Evolutionary conservation across 768 basidiomycete genomes (phyloP).

Genomic region (Lactifluus rugatus): DNA sequence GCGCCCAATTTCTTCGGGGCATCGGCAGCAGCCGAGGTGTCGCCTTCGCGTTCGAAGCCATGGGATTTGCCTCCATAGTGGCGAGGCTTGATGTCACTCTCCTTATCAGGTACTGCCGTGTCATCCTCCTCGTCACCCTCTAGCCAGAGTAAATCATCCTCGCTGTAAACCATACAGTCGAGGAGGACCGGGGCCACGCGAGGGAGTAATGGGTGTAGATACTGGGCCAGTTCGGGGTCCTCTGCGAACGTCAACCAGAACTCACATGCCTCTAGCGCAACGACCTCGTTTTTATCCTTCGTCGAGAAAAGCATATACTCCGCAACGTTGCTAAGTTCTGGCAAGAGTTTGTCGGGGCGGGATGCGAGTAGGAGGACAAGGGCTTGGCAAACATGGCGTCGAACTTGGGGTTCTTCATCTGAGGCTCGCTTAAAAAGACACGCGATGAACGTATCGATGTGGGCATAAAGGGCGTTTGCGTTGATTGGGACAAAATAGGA

Average conservation of each 20-base stretch:
- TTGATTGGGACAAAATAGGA: constrained; percentile 87
- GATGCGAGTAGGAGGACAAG: constrained; percentile 88
- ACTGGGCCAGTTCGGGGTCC: constrained; percentile 76
- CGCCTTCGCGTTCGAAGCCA: constrained; percentile 63
- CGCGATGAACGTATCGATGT: constrained; percentile 90
- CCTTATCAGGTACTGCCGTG: constrained; percentile 84
- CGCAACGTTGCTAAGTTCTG: constrained; percentile 89
- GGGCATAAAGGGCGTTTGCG: constrained; percentile 77
- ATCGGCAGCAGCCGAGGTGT: constrained; percentile 23
- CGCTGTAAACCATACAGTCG: constrained; percentile 95
- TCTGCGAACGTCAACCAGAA: constrained; percentile 99
- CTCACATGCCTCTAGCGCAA: constrained; percentile 96
- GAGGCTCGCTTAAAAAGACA: constrained; percentile 91
- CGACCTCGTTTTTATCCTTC: constrained; percentile 94
- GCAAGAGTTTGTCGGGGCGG: constrained; percentile 92
- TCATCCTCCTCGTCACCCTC: constrained; percentile 85
- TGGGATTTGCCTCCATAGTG: constrained; percentile 84
- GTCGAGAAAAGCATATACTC: constrained; percentile 99
- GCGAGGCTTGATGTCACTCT: constrained; percentile 91
- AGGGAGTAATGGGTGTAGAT: constrained; percentile 77
- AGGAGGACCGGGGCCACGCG: constrained; percentile 92
- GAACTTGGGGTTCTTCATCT: constrained; percentile 88
- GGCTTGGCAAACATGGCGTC: constrained; percentile 91
- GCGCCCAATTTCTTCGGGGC: constrained; percentile 36
- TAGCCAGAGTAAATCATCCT: constrained; percentile 91